Conservation (phyloP, 805 yeast genomes). For the Torulaspora microellipsoides region DNA sequence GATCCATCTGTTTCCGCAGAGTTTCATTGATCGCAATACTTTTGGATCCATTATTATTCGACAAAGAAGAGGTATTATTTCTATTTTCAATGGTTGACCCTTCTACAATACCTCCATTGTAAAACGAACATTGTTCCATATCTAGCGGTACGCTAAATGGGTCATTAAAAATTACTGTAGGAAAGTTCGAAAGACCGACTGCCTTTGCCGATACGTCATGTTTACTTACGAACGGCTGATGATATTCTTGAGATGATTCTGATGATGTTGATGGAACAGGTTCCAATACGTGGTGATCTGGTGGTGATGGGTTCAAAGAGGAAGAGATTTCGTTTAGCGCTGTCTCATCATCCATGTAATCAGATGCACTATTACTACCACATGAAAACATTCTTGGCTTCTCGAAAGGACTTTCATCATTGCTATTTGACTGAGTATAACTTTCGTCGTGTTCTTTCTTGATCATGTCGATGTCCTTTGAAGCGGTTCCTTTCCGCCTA, state of each 20-base stretch:
- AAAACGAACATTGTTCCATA: constrained; percentile 18
- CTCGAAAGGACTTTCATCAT: constrained; percentile 6
- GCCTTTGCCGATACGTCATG: neutral
- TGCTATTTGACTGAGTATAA: neutral
- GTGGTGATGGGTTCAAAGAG: constrained; percentile 19
- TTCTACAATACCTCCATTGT: constrained; percentile 3
- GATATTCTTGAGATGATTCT: constrained; percentile 20
- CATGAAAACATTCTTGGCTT: constrained; percentile 5
- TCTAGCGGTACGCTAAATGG: constrained; percentile 21
- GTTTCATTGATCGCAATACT: constrained; percentile 8
- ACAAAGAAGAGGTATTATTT: neutral
- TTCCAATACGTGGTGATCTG: constrained; percentile 21
- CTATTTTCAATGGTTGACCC: neutral
- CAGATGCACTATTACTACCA: constrained; percentile 6
- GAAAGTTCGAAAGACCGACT: neutral
- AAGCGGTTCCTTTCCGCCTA: constrained; percentile 1
- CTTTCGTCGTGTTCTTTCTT: constrained; percentile 4
- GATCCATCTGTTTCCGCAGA: constrained; percentile 16
- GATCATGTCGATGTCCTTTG: neutral
- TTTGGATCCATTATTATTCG: neutral
- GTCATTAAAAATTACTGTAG: constrained; percentile 9
- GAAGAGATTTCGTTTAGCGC: constrained; percentile 16
- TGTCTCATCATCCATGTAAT: constrained; percentile 14
- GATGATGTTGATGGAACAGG: constrained; percentile 22
- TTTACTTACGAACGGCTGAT: neutral